A percentile compares a stretch with the other conserved stretches of the same genome.
Conservation (phyloP, 345 rosid genomes). For the Tarenaya hassleriana region DNA sequence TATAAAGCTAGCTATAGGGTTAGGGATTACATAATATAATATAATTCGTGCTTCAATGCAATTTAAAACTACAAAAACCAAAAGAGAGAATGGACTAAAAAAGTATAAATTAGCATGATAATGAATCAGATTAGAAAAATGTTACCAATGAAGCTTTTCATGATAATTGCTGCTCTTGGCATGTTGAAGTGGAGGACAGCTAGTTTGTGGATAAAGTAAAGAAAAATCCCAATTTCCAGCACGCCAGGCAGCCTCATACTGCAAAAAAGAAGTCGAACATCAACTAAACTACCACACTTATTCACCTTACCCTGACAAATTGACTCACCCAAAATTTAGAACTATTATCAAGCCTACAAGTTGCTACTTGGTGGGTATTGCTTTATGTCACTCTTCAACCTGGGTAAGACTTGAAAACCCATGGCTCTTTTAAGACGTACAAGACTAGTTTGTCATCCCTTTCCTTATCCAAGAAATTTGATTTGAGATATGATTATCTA, state of each 20-base stretch:
- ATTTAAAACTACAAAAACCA: slow-evolving; percentile 16
- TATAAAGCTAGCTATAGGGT: slow-evolving; percentile 10
- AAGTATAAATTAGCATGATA: slow-evolving; percentile 7
- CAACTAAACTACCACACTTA: slow-evolving; percentile 12
- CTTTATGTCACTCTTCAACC: slow-evolving; percentile 7
- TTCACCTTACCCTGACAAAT: background rate
- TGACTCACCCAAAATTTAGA: slow-evolving; percentile 6
- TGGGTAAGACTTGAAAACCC: too few relatives aligned
- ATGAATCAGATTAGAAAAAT: slow-evolving; percentile 3
- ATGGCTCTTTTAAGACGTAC: too few relatives aligned
- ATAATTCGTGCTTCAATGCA: slow-evolving; percentile 7
- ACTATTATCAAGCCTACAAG: background rate
- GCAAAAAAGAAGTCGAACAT: slow-evolving; percentile 30
- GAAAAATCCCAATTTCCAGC: slow-evolving; percentile 97
- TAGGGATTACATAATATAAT: slow-evolving; percentile 6
- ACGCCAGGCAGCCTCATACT: slow-evolving; percentile 99
- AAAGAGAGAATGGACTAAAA: slow-evolving; percentile 11
- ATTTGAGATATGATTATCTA: slow-evolving; percentile 3
- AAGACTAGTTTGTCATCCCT: slow-evolving; percentile 2
- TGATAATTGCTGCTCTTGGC: slow-evolving; percentile 53
- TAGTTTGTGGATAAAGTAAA: slow-evolving; percentile 42
- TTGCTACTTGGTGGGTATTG: slow-evolving; percentile 5
- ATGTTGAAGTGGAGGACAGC: slow-evolving; percentile 37
- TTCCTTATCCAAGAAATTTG: slow-evolving; percentile 12
- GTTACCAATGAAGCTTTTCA: slow-evolving; percentile 79